These are phyloP conservation scores for Ganoderma lingzhi DNA, from an alignment of 1,284 basidiomycete genomes.

Conservation along the genomic window DNA sequence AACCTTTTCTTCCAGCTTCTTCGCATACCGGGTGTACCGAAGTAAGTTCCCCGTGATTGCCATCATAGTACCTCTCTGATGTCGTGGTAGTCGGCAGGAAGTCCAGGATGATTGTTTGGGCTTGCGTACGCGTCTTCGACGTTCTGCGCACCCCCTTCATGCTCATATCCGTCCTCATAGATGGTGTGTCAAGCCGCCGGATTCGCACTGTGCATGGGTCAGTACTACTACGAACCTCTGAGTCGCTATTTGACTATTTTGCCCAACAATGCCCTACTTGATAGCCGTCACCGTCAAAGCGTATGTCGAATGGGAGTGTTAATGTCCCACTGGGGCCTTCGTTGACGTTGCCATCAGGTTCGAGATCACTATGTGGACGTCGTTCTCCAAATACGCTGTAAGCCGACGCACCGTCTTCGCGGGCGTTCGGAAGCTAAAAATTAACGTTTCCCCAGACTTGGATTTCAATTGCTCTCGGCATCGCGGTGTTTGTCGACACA, in stretches of 20 bases:
- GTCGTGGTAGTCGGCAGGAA: not conserved
- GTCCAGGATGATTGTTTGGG: not conserved
- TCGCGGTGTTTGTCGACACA: not conserved
- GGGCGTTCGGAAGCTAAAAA: not conserved
- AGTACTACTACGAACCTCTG: not conserved
- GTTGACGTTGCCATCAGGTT: not conserved
- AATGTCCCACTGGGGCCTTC: not conserved
- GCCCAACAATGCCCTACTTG: not conserved
- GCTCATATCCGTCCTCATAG: not conserved
- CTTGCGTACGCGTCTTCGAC: not conserved
- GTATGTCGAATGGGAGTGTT: not conserved
- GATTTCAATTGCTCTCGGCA: not conserved
- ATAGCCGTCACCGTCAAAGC: not conserved
- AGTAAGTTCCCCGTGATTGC: not conserved
- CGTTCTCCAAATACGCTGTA: not conserved
- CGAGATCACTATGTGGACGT: not conserved
- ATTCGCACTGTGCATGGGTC: not conserved
- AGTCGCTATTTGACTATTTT: not conserved
- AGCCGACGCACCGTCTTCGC: not conserved
- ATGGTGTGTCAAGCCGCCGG: not conserved
- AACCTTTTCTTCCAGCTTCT: not conserved
- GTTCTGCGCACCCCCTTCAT: not conserved
- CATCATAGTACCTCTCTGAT: not conserved
- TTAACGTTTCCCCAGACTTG: not conserved
- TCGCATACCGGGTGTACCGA: conserved; percentile 4